These are phyloP conservation scores for Ceratorhiza oryzae-sativae DNA, from an alignment of 1,284 basidiomycete genomes.

Conservation along the genomic window DNA sequence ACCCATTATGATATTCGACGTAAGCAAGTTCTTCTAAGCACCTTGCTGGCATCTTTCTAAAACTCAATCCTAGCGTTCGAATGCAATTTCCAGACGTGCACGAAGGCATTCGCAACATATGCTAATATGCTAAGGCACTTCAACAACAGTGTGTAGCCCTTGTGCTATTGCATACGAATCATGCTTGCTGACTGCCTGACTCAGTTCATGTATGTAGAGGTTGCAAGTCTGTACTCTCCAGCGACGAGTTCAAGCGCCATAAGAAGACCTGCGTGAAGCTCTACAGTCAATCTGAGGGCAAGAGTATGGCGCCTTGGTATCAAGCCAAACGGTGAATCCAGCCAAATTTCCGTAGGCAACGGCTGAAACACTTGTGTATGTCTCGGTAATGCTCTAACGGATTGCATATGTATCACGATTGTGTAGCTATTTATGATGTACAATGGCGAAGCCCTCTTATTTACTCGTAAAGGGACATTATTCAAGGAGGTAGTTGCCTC, in stretches of 20 bases:
- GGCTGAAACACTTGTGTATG: too few relatives aligned
- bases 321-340: too few relatives aligned
- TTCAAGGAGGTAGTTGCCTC: too few relatives aligned
- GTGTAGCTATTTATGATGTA: too few relatives aligned
- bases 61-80: slow-evolving; percentile 12
- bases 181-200: background rate
- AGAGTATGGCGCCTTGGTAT: background rate
- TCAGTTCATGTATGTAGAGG: slow-evolving; percentile 8
- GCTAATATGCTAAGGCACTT: slow-evolving; percentile 3
- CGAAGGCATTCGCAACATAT: background rate
- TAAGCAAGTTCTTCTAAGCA: background rate
- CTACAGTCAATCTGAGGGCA: background rate
- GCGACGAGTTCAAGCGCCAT: background rate
- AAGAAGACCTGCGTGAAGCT: background rate
- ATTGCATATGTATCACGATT: too few relatives aligned
- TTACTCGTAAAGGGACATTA: too few relatives aligned
- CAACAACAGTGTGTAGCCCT: background rate
- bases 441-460: too few relatives aligned
- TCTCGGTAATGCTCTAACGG: too few relatives aligned
- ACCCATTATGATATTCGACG: slow-evolving; percentile 17
- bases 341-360: too few relatives aligned
- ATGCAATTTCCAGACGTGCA: background rate
- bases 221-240: background rate
- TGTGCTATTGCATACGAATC: background rate
- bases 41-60: background rate